Evolutionary conservation across 2,329 filamentous ascomycete species (phyloP).

Genomic region (Fusarium floridanum): DNA sequence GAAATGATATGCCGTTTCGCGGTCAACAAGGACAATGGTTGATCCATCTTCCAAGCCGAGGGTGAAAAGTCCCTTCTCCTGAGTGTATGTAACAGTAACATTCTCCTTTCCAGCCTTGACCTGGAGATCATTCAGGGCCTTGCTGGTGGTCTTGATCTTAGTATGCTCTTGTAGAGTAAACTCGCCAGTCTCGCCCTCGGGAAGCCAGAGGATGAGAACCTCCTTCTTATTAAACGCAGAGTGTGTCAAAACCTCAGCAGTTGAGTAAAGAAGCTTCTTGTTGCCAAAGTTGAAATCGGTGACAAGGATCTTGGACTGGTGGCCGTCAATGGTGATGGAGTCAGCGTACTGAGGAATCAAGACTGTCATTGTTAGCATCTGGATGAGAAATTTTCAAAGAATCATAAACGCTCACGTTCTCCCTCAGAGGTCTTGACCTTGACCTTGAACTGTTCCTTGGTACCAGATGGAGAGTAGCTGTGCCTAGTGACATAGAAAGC

Average conservation of each 20-base stretch:
- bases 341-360: conserved; percentile 65
- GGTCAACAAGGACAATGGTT: conserved; percentile 65
- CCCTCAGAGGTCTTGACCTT: conserved; percentile 69
- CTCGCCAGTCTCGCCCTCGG: conserved; percentile 66
- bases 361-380: conserved; percentile 41
- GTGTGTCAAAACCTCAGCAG: conserved; percentile 67
- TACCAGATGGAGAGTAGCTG: conserved; percentile 63
- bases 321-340: conserved; percentile 67
- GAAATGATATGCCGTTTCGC: conserved; percentile 66
- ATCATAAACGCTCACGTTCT: conserved; percentile 30
- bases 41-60: conserved; percentile 62
- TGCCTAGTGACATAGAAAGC: conserved; percentile 73
- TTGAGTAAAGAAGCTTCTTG: conserved; percentile 66
- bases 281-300: conserved; percentile 69
- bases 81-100: conserved; percentile 62
- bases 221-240: conserved; percentile 61
- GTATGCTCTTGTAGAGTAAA: conserved; percentile 60
- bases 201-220: conserved; percentile 66
- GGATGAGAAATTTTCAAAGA: neutral
- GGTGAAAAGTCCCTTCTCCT: conserved; percentile 61
- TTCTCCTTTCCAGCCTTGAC: conserved; percentile 56
- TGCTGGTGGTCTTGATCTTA: conserved; percentile 19
- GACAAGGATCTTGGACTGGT: conserved; percentile 72
- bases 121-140: conserved; percentile 54
- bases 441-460: conserved; percentile 66